Percentiles rank a stretch among this genome's conserved stretches.
These are phyloP conservation scores for Cymbidium sinense DNA, from an alignment of 106 monocot species.

Conservation along the genomic window DNA sequence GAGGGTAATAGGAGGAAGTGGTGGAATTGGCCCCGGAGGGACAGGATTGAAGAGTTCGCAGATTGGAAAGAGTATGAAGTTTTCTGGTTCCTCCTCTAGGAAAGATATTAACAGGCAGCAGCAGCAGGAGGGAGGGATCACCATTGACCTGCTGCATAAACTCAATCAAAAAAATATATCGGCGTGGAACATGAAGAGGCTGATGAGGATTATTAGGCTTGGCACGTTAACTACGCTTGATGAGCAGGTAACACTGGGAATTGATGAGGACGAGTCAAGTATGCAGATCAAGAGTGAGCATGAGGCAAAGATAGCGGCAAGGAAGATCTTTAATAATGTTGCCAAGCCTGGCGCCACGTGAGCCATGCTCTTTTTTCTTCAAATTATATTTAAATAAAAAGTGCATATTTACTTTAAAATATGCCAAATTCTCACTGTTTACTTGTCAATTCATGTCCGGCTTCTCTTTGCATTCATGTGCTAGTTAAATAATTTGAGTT, in stretches of 20 bases:
- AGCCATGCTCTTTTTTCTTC: conserved; percentile 14
- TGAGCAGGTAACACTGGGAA: conserved; percentile 29
- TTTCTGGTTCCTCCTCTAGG: conserved; percentile 17
- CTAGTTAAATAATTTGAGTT: too few relatives aligned
- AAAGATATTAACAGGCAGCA: conserved; percentile 9
- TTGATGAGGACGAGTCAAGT: conserved; percentile 40
- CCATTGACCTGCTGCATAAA: conserved; percentile 54
- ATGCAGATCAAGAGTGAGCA: conserved; percentile 62
- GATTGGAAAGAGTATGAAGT: conserved; percentile 37
- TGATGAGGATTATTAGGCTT: conserved; percentile 66
- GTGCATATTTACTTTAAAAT: too few relatives aligned
- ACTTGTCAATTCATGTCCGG: too few relatives aligned
- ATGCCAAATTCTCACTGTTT: too few relatives aligned
- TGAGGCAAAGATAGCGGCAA: conserved; percentile 74
- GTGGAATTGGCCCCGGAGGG: not conserved
- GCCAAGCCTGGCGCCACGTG: conserved; percentile 61
- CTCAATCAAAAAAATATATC: conserved; percentile 81
- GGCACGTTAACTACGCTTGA: conserved; percentile 58
- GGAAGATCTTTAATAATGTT: conserved; percentile 75
- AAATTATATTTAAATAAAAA: not conserved
- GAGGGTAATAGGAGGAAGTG: conserved; percentile 8
- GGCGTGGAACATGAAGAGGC: conserved; percentile 89
- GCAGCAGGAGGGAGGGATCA: conserved; percentile 37
- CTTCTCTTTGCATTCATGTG: too few relatives aligned
- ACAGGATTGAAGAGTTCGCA: conserved; percentile 10